Conservation (phyloP, 2,329 filamentous ascomycete genomes). For the Trichoderma sp. region DNA sequence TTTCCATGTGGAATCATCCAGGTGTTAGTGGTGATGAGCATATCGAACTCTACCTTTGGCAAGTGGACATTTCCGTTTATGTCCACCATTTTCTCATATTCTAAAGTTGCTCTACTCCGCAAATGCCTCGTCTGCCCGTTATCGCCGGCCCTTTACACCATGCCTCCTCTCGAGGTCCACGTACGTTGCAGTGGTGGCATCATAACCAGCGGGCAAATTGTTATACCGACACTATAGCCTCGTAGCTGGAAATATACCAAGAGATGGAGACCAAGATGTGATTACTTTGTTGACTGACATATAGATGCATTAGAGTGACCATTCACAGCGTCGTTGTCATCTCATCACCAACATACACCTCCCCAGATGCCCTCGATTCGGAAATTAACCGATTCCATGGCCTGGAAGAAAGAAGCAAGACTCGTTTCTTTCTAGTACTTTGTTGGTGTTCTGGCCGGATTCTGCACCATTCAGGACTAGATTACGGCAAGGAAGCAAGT, state of each 20-base stretch:
- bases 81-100: not conserved
- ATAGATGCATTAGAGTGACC: not conserved
- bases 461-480: not conserved
- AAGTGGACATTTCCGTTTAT: not conserved
- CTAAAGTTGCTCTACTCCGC: not conserved
- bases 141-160: not conserved
- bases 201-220: not conserved
- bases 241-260: not conserved
- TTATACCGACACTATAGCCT: not conserved
- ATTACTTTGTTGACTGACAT: not conserved
- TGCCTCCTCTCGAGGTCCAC: not conserved
- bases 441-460: not conserved
- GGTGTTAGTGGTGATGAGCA: not conserved
- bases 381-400: not conserved
- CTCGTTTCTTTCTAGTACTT: not conserved
- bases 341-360: not conserved
- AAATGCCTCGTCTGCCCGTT: not conserved
- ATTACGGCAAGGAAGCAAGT: not conserved
- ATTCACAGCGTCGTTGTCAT: not conserved
- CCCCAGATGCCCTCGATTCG: not conserved
- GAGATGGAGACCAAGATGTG: not conserved
- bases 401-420: not conserved
- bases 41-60: not conserved
- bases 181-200: not conserved
- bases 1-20: not conserved